Percentiles rank a stretch among this genome's conserved stretches.
Conservation (phyloP, 2,329 filamentous ascomycete genomes). For the Beauveria rudraprayagi region DNA sequence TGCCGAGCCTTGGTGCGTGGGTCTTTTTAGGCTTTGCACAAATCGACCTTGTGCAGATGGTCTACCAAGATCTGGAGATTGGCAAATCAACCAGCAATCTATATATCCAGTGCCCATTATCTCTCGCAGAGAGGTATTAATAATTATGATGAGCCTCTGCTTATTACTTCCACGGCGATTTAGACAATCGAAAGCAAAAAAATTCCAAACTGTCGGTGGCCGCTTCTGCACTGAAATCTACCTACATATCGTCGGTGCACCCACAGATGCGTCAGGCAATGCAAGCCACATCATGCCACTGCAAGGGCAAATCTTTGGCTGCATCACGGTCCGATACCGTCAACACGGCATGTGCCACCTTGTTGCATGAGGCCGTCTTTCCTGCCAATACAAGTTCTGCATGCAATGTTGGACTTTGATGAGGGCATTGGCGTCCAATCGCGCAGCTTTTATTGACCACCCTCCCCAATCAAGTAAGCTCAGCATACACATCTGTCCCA, state of each 20-base stretch:
- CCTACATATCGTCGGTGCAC: neutral
- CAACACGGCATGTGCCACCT: neutral
- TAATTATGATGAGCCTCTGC: no score
- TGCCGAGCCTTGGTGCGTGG: no score
- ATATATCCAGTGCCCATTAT: no score
- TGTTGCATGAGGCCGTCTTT: neutral
- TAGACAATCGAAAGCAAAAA: no score
- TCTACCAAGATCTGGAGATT: no score
- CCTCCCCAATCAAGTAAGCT: neutral
- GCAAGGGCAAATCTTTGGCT: neutral
- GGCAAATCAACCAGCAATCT: no score
- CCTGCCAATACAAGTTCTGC: neutral
- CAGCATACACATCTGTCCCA: neutral
- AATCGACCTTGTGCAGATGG: no score
- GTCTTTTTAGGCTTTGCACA: no score
- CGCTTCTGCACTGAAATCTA: no score
- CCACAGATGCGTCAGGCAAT: neutral
- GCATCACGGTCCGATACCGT: neutral
- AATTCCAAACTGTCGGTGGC: no score
- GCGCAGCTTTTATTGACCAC: neutral
- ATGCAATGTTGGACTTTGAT: neutral
- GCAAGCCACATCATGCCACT: neutral
- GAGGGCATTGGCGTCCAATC: slow-evolving; percentile 1
- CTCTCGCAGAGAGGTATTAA: no score
- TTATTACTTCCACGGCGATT: no score